These are phyloP conservation scores for Papilionanthe hybrid DNA, from an alignment of 116 monocot species.

Conservation along the genomic window DNA sequence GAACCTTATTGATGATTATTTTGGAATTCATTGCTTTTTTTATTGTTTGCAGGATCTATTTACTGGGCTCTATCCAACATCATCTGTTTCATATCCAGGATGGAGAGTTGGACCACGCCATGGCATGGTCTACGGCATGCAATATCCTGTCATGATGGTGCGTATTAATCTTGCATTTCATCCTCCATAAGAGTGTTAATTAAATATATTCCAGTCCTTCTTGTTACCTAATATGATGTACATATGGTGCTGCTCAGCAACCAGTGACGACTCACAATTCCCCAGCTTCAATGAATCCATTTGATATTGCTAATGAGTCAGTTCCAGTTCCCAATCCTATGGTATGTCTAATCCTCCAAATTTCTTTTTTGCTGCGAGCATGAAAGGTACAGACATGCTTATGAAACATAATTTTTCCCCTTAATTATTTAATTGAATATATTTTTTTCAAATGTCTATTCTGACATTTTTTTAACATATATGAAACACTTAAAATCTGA, in stretches of 20 bases:
- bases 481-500: background rate
- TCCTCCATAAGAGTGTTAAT: background rate
- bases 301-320: conserved; percentile 64
- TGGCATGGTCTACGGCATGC: conserved; percentile 75
- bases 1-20: conserved; percentile 1
- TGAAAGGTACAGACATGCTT: background rate
- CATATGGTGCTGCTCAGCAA: conserved; percentile 7
- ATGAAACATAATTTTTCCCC: background rate
- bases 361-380: conserved; percentile 3
- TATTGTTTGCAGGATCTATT: conserved; percentile 67
- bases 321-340: conserved; percentile 34
- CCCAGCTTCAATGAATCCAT: conserved; percentile 67
- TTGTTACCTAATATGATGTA: background rate
- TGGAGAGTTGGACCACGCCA: conserved; percentile 59
- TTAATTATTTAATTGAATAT: background rate
- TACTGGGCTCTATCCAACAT: conserved; percentile 43
- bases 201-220: background rate
- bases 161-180: conserved; percentile 9
- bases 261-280: conserved; percentile 24
- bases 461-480: background rate
- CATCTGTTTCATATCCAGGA: conserved; percentile 24
- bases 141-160: conserved; percentile 67
- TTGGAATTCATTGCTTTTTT: conserved; percentile 3
- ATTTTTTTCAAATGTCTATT: background rate
- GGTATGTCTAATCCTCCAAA: conserved; percentile 28